Base-by-base conservation (phyloP, 768 basidiomycete species). In the Mycena pura region DNA sequence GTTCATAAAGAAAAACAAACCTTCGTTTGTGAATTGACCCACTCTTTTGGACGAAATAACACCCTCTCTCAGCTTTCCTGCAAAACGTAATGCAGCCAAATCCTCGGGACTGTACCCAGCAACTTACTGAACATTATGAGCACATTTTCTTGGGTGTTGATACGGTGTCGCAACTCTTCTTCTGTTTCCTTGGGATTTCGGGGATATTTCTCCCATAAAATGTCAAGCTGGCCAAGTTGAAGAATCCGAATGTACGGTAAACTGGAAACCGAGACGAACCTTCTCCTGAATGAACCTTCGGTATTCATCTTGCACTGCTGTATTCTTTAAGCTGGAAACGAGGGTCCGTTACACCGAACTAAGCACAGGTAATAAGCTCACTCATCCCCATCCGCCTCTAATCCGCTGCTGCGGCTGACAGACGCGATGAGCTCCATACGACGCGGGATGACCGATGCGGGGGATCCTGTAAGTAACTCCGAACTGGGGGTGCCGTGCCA, bases 21-120 rank as follows among this genome's bases (percentile, higher is more conserved):
- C 91, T 84, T 92, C 88, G 13, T 87, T 53, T 2, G 88, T 82
- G 67, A 93, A 91, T 3, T 52, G 58, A 69, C 91, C 91, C 19
- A 60, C 76, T 57, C 91, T 81, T 27, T 76, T 76, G 2, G 87
- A 84, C 0, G 91, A 84, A 7, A 81, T 78, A 3, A 92, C 77
- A 0, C 91, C 91, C 73, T 93, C 91, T 48, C 91, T 81, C 7
- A 93, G 76, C 70, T 92, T 93, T 40, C 91, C 91, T 93, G 57
- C 2, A 55, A 14, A 45, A 22, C 25, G 14, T 5, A 22, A 21
- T 25, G 21, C 22, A 25, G 13, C 27, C 48, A 24, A 32, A 25
- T 19, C 25, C 51, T 32, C 62, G 22, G 52, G 27, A 48, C 19
- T n/a, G n/a, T n/a, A n/a, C 21, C 14, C 11, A 39, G 11, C 25